These are phyloP conservation scores for Blastobotrys buckinghamii DNA, from an alignment of 1,139 yeast genomes.

Conservation along the genomic window DNA sequence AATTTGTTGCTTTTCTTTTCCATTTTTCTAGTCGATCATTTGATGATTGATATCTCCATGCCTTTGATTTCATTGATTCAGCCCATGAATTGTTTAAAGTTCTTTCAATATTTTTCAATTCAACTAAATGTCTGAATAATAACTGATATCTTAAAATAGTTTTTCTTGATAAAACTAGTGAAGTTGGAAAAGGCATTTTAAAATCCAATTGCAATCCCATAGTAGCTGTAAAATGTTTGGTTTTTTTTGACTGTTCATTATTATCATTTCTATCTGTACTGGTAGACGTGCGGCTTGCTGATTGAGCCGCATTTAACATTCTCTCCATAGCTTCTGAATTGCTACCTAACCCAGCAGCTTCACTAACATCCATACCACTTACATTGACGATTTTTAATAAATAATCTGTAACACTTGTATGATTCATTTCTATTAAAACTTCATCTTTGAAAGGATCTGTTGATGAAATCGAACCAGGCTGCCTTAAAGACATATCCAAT, in stretches of 20 bases:
- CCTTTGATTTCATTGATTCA: slow-evolving; percentile 58
- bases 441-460: slow-evolving; percentile 37
- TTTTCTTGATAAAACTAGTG: slow-evolving; percentile 64
- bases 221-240: slow-evolving; percentile 34
- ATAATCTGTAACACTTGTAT: slow-evolving; percentile 44
- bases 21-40: slow-evolving; percentile 45
- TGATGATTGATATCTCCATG: slow-evolving; percentile 54
- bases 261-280: slow-evolving; percentile 9
- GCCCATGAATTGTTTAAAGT: slow-evolving; percentile 65
- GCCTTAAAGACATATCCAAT: slow-evolving; percentile 37
- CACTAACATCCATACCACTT: slow-evolving; percentile 52
- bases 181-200: slow-evolving; percentile 78
- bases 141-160: slow-evolving; percentile 75
- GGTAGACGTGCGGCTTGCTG: slow-evolving; percentile 5
- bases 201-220: slow-evolving; percentile 63
- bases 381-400: slow-evolving; percentile 61
- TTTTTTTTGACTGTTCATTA: slow-evolving; percentile 9
- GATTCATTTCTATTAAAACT: slow-evolving; percentile 29
- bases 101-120: slow-evolving; percentile 56
- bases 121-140: slow-evolving; percentile 63
- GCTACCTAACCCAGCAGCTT: slow-evolving; percentile 13
- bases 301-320: slow-evolving; percentile 10
- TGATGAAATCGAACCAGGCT: slow-evolving; percentile 37
- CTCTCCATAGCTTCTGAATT: slow-evolving; percentile 13
- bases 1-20: slow-evolving; percentile 51